These are phyloP conservation scores for Cydonia oblonga DNA, from an alignment of 331 rosid genomes.

Conservation along the genomic window DNA sequence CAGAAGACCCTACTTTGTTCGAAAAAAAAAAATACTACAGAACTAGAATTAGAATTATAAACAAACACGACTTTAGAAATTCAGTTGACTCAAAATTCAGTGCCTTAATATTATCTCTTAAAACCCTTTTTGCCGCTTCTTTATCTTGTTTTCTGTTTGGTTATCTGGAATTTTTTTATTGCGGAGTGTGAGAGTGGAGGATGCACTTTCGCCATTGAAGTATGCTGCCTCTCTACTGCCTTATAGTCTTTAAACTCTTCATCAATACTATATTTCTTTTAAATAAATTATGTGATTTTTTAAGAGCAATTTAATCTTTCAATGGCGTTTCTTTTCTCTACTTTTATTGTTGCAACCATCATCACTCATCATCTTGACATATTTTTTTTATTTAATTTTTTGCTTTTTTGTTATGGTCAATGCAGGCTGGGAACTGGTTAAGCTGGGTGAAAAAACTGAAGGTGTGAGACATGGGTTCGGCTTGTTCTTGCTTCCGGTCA, in stretches of 20 bases:
- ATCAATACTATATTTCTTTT: background rate
- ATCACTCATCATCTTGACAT: no score
- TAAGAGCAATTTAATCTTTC: background rate
- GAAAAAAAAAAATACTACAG: no score
- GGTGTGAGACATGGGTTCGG: constrained; percentile 1
- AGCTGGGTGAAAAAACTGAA: background rate
- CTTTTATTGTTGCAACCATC: background rate
- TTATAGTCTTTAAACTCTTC: background rate
- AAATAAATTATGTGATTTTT: background rate
- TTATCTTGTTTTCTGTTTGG: background rate
- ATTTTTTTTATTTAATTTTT: no score
- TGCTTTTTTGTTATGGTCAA: background rate
- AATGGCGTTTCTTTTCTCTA: background rate
- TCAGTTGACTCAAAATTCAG: no score
- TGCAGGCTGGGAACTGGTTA: background rate
- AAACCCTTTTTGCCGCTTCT: background rate
- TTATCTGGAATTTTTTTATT: no score
- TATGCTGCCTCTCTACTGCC: background rate
- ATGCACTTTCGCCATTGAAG: background rate
- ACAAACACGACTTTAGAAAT: no score
- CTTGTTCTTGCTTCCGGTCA: background rate
- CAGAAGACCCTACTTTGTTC: no score
- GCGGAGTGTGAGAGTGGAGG: background rate
- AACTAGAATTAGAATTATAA: no score
- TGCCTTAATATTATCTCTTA: no score